A percentile compares a stretch with the other conserved stretches of the same genome.
Conservation (phyloP, 2,329 filamentous ascomycete species). For the Botrytis medusae region DNA sequence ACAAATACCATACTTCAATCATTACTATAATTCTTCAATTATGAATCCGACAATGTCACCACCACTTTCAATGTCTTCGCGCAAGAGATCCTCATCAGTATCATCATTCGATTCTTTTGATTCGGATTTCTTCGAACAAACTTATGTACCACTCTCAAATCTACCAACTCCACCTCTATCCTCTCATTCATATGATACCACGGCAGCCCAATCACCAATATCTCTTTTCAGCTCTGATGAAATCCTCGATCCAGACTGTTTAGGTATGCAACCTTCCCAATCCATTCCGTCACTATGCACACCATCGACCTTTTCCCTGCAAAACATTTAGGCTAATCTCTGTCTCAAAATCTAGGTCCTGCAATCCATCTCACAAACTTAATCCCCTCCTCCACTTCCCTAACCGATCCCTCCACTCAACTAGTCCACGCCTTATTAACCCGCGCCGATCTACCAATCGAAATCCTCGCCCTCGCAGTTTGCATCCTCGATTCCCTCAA, state of each 20-base stretch:
- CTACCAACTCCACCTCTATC: slow-evolving; percentile 66
- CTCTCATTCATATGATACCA: slow-evolving; percentile 31
- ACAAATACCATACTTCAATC: neutral
- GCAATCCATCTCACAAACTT: slow-evolving; percentile 66
- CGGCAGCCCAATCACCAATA: slow-evolving; percentile 27
- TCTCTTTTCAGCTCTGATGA: slow-evolving; percentile 31
- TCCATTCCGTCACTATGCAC: slow-evolving; percentile 12
- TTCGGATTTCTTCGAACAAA: slow-evolving; percentile 54
- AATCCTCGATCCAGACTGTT: slow-evolving; percentile 34
- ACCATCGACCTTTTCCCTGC: slow-evolving; percentile 3
- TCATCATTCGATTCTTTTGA: slow-evolving; percentile 42
- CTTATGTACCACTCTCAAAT: slow-evolving; percentile 66
- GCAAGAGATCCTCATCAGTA: slow-evolving; percentile 27
- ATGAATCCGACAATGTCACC: slow-evolving; percentile 23
- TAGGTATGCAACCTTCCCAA: slow-evolving; percentile 33
- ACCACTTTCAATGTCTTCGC: slow-evolving; percentile 28
- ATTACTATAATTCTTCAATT: neutral
- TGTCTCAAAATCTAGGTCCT: slow-evolving; percentile 50
- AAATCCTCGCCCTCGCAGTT: slow-evolving; percentile 63
- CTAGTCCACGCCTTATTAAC: slow-evolving; percentile 61
- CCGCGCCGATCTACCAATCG: slow-evolving; percentile 57
- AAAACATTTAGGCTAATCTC: slow-evolving; percentile 33
- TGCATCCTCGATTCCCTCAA: slow-evolving; percentile 66
- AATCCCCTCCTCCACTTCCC: slow-evolving; percentile 61
- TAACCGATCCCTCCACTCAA: slow-evolving; percentile 56